These are phyloP conservation scores for Gymnopilus junonius DNA, from an alignment of 768 basidiomycete genomes.

Conservation along the genomic window DNA sequence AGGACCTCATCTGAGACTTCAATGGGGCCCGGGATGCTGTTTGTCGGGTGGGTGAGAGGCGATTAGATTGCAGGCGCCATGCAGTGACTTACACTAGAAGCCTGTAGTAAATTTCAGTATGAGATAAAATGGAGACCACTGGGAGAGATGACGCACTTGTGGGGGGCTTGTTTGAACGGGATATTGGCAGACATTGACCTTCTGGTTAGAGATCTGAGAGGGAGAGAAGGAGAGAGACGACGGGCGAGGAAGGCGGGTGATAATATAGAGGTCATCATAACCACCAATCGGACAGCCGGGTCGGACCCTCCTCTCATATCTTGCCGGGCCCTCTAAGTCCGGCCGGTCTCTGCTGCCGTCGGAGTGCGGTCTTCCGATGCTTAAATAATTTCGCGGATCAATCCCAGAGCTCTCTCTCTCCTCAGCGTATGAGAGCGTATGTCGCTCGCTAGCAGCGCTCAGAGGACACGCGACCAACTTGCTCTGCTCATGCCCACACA, in stretches of 20 bases:
- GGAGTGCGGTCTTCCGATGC: slow-evolving; percentile 20
- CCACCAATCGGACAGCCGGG: slow-evolving; percentile 16
- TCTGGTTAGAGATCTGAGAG: background rate
- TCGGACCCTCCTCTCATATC: slow-evolving; percentile 2
- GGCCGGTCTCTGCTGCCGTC: slow-evolving; percentile 25
- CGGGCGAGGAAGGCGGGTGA: slow-evolving; percentile 13
- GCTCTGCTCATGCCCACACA: background rate
- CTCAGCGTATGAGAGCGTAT: too few relatives aligned
- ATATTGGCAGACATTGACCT: slow-evolving; percentile 14
- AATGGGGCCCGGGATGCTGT: slow-evolving; percentile 67
- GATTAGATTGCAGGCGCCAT: slow-evolving; percentile 12
- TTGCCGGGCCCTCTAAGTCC: slow-evolving; percentile 23
- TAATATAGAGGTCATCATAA: slow-evolving; percentile 22
- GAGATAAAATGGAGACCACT: background rate
- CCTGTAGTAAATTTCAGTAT: slow-evolving; percentile 34
- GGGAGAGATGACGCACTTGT: slow-evolving; percentile 36
- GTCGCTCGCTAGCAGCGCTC: background rate
- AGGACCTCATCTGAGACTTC: slow-evolving; percentile 75
- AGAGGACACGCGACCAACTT: background rate
- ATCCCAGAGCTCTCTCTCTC: too few relatives aligned
- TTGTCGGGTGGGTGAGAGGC: background rate
- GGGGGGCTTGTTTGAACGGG: slow-evolving; percentile 35
- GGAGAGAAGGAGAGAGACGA: slow-evolving; percentile 18
- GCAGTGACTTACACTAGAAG: slow-evolving; percentile 50
- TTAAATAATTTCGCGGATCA: background rate